These are phyloP conservation scores for Colletotrichum sp. DNA, from an alignment of 2,329 filamentous ascomycete genomes.

Conservation along the genomic window DNA sequence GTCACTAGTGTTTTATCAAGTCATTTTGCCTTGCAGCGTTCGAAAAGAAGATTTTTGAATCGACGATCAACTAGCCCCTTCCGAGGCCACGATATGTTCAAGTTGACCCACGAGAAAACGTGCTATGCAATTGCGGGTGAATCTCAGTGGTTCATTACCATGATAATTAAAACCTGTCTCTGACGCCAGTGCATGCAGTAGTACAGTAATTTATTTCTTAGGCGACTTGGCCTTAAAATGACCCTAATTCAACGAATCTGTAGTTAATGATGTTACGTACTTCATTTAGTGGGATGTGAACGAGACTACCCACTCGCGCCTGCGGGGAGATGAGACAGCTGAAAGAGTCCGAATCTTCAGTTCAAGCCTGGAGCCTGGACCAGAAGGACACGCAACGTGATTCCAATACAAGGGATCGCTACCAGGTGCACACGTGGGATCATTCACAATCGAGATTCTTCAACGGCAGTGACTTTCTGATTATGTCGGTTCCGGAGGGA, in stretches of 20 bases:
- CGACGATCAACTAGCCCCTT: neutral
- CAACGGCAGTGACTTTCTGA: neutral
- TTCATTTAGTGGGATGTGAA: neutral
- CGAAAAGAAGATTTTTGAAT: neutral
- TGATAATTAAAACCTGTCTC: neutral
- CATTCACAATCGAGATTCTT: neutral
- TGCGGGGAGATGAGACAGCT: neutral
- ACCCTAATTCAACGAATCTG: neutral
- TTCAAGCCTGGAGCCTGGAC: neutral
- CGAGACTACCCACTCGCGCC: neutral
- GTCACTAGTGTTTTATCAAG: neutral
- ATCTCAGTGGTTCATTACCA: neutral
- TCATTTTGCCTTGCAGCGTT: neutral
- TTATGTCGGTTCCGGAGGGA: neutral
- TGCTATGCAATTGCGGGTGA: neutral
- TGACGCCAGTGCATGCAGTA: neutral
- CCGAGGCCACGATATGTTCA: fast-evolving
- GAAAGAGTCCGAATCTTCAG: neutral
- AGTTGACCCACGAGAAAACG: fast-evolving
- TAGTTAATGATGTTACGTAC: neutral
- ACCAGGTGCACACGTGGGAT: neutral
- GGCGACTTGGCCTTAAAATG: neutral
- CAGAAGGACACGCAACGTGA: neutral
- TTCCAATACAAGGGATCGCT: neutral
- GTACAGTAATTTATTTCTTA: fast-evolving